A percentile compares a stretch with the other conserved stretches of the same genome.
These are phyloP conservation scores for Penicillium silybi DNA, from an alignment of 495 filamentous ascomycete genomes.

Conservation along the genomic window DNA sequence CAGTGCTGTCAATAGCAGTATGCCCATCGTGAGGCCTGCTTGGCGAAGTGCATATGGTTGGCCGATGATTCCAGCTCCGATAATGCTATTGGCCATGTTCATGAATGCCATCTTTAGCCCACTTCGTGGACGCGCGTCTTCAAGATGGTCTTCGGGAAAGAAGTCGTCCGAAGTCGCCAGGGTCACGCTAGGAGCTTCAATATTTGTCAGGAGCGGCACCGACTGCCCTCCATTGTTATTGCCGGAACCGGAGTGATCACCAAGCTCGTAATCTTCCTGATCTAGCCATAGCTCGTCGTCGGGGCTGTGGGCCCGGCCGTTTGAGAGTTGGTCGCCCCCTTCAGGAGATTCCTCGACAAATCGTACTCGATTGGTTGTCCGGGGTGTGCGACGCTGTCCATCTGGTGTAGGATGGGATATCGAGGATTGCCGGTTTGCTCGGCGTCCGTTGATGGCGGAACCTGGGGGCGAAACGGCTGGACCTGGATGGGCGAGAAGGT, in stretches of 20 bases:
- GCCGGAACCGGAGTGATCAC: slow-evolving; percentile 18
- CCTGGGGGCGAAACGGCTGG: slow-evolving; percentile 14
- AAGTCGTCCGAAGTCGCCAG: slow-evolving; percentile 62
- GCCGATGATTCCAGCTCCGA: slow-evolving; percentile 95
- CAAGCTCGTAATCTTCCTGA: slow-evolving; percentile 53
- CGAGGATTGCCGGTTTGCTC: slow-evolving; percentile 39
- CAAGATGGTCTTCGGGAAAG: slow-evolving; percentile 56
- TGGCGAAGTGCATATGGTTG: slow-evolving; percentile 94
- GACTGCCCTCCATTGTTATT: slow-evolving; percentile 40
- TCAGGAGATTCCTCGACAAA: slow-evolving; percentile 59
- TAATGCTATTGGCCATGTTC: slow-evolving; percentile 99
- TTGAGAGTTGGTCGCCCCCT: slow-evolving; percentile 29
- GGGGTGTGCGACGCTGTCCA: slow-evolving; percentile 57
- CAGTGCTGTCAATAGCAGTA: slow-evolving; percentile 70
- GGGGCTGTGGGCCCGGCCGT: slow-evolving; percentile 34
- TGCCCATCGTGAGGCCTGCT: slow-evolving; percentile 76
- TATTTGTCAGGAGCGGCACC: slow-evolving; percentile 74
- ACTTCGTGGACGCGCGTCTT: slow-evolving; percentile 60
- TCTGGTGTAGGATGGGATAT: slow-evolving; percentile 38
- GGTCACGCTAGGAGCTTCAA: slow-evolving; percentile 84
- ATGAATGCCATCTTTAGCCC: slow-evolving; percentile 75
- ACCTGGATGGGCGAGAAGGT: slow-evolving; percentile 23
- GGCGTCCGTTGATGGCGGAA: slow-evolving; percentile 10
- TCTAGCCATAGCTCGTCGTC: slow-evolving; percentile 49
- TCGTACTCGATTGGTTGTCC: slow-evolving; percentile 80